These are phyloP conservation scores for Castanospermum australe DNA, from an alignment of 306 rosid genomes.

Conservation along the genomic window DNA sequence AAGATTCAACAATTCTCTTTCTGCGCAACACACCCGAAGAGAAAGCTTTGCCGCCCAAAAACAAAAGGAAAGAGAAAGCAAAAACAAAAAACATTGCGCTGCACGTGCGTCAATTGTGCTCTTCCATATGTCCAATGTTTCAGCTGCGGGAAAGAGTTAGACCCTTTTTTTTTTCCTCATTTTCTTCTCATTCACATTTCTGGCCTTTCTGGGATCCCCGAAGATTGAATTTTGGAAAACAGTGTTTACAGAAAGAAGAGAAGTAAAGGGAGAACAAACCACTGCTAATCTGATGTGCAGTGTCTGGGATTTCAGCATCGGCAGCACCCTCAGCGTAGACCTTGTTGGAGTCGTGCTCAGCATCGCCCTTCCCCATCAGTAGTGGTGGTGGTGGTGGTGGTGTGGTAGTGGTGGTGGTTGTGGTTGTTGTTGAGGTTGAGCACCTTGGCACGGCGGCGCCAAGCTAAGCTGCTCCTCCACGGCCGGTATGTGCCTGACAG, in stretches of 20 bases:
- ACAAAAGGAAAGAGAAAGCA: too few relatives aligned
- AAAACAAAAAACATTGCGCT: not conserved
- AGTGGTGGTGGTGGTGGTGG: too few relatives aligned
- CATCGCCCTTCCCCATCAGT: not conserved
- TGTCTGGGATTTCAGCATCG: conserved; percentile 37
- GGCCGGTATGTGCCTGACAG: not conserved
- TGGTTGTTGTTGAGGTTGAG: not conserved
- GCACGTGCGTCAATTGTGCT: not conserved
- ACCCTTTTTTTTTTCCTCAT: not conserved
- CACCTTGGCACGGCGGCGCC: not conserved
- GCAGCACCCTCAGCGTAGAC: not conserved
- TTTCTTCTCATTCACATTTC: not conserved
- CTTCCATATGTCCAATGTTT: not conserved
- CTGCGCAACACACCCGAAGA: too few relatives aligned
- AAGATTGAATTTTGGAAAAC: not conserved
- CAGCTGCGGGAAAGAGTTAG: not conserved
- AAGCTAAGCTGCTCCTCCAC: not conserved
- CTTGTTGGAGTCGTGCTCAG: not conserved
- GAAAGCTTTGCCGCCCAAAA: not conserved
- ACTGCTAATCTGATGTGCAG: conserved; percentile 84
- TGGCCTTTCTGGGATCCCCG: not conserved
- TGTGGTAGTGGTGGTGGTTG: too few relatives aligned
- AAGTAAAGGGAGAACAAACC: conserved; percentile 27
- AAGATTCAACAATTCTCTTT: not conserved
- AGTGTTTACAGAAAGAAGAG: too few relatives aligned